Base-by-base conservation (phyloP, 208 protist species). In the Crithidia mellificae region DNA sequence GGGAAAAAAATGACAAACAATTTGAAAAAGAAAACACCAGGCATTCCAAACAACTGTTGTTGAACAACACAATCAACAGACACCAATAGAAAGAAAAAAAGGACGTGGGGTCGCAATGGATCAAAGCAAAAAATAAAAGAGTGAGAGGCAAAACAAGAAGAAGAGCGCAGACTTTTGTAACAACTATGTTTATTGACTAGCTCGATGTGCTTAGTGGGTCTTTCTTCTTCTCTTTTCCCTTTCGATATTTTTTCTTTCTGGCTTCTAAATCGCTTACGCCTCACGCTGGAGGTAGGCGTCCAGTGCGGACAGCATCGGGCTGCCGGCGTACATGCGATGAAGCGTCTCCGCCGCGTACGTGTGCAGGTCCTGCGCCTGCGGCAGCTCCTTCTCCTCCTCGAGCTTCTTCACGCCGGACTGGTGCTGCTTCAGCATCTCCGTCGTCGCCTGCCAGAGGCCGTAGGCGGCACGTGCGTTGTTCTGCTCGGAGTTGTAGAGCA, bases 401-500 rank as follows among this genome's bases (percentile, higher is more conserved):
- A 81, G 61, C 57, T 57, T 69, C 24, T 57, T 32, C 19, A 61
- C 54, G 9, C 76, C 67, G 24, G 69, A 51, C 32, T 85, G 69
- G 30, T 84, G 68, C 62, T 80, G 75, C 20, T 68, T 70, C 29
- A 92, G 62, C 41, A 88, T 65, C 62, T 95, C 80, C 17, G 73
- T 74, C 6, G 81, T 69, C 14, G 77, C 79, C 46, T 87, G 79
- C 85, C 81, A 85, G 24, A 95, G 55, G 6, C 86, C 90, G 54
- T 93, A 93, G 17, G 85, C 85, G 14, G 87, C 83, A 14, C 90
- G 84, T 11, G 77, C 59, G 76, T 95, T 95, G 77, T 95, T 95
- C 12, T 72, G 46, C 52, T 81, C 62, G 27, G 64, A 54, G 62
- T 95, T 95, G 52, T 88, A 71, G 14, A 80, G 80, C 22, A 95